These are phyloP conservation scores for Ceratocystis papillata DNA, from an alignment of 2,329 filamentous ascomycete genomes.

Conservation along the genomic window DNA sequence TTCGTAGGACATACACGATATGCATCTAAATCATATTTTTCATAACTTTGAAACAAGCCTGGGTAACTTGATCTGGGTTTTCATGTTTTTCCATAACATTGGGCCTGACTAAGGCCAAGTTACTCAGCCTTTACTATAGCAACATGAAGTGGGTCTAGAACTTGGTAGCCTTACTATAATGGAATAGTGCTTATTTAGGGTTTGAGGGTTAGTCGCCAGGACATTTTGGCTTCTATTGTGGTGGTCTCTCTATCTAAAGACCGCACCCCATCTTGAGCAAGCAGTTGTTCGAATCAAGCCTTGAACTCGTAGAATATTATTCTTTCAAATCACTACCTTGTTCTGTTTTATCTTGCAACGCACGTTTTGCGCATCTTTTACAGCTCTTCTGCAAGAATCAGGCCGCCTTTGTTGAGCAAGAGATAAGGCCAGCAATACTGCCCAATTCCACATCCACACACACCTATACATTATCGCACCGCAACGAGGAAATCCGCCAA, in stretches of 20 bases:
- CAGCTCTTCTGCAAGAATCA: background rate
- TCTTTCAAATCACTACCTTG: background rate
- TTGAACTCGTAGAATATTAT: background rate
- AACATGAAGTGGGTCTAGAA: background rate
- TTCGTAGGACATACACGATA: too few species aligned
- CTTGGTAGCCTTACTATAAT: background rate
- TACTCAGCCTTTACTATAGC: background rate
- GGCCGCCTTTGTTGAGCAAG: background rate
- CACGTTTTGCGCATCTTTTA: background rate
- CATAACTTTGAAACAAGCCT: too few species aligned
- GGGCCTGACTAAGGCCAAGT: background rate
- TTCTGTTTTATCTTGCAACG: background rate
- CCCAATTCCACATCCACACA: background rate
- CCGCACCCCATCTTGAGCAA: background rate
- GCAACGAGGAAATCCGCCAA: background rate
- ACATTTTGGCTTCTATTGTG: conserved; percentile 10
- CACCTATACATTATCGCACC: background rate
- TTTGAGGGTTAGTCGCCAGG: background rate
- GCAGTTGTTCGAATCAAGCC: background rate
- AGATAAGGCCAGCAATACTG: conserved; percentile 7
- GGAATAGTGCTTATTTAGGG: background rate
- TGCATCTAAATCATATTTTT: too few species aligned
- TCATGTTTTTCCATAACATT: too few species aligned
- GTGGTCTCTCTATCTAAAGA: background rate
- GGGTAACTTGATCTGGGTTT: too few species aligned